A percentile compares a stretch with the other conserved stretches of the same genome.
Conservation (phyloP, 345 rosid species). For the Iberis pinnata region DNA sequence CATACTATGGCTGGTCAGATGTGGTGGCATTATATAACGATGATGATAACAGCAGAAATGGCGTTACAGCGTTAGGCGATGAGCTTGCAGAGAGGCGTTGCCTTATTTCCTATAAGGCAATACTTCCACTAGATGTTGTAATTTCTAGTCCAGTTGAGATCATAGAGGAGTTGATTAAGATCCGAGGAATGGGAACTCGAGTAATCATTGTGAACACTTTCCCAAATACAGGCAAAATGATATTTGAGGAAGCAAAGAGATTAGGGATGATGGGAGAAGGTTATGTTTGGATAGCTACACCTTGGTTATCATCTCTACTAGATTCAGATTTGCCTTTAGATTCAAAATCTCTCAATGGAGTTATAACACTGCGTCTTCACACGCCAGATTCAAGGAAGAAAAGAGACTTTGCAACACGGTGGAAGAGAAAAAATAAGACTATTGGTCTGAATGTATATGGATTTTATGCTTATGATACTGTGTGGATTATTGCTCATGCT, state of each 20-base stretch:
- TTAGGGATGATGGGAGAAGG: constrained; percentile 75
- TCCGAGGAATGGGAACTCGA: constrained; percentile 64
- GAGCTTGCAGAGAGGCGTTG: constrained; percentile 60
- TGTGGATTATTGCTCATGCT: constrained; percentile 81
- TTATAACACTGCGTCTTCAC: constrained; percentile 66
- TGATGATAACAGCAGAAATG: constrained; percentile 77
- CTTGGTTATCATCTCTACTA: constrained; percentile 70
- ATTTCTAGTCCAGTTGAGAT: constrained; percentile 35
- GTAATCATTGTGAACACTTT: constrained; percentile 56
- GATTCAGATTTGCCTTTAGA: constrained; percentile 50
- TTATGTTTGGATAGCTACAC: constrained; percentile 81
- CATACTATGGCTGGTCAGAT: constrained; percentile 59
- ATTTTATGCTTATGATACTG: constrained; percentile 82
- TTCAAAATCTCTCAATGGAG: constrained; percentile 44
- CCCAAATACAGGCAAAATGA: constrained; percentile 49
- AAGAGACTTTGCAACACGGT: constrained; percentile 47
- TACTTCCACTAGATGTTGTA: constrained; percentile 53
- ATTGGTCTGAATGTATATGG: constrained; percentile 71
- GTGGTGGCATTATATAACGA: constrained; percentile 61
- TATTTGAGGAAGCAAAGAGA: constrained; percentile 64
- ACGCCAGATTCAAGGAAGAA: constrained; percentile 56
- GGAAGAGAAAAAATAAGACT: constrained; percentile 60
- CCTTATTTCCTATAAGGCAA: constrained; percentile 63
- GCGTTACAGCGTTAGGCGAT: constrained; percentile 54
- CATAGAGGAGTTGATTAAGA: constrained; percentile 40